These are phyloP conservation scores for Coemansia sp. DNA, from an alignment of 371 early-diverging fungal species.

Conservation along the genomic window DNA sequence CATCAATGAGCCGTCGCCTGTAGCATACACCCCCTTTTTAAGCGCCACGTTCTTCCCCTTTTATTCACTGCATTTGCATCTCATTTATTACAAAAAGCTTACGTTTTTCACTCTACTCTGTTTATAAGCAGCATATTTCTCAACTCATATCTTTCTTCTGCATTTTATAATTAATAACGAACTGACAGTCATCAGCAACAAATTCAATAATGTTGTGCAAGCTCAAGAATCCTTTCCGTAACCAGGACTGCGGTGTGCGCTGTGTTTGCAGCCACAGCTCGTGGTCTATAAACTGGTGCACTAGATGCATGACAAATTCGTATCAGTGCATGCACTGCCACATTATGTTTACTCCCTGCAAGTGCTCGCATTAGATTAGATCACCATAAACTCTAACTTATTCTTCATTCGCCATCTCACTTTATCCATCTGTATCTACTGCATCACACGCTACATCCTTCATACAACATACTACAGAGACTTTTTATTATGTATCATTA, in stretches of 20 bases:
- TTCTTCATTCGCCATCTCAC: neutral
- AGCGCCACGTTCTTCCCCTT: constrained; percentile 1
- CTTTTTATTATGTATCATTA: neutral
- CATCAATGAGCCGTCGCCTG: constrained; percentile 14
- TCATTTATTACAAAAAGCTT: neutral
- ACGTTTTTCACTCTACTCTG: neutral
- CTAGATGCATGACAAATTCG: constrained; percentile 30
- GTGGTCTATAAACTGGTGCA: constrained; percentile 50
- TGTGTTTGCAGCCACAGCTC: constrained; percentile 42
- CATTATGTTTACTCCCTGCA: constrained; percentile 20
- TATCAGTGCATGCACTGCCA: constrained; percentile 47
- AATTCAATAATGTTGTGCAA: constrained; percentile 25
- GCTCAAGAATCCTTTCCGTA: constrained; percentile 13
- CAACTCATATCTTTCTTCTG: neutral
- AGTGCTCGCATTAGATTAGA: neutral
- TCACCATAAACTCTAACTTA: neutral
- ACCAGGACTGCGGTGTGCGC: constrained; percentile 42
- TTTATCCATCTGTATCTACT: neutral
- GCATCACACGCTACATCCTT: neutral
- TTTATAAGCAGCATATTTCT: neutral
- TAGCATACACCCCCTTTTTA: constrained; percentile 6
- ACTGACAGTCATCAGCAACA: neutral
- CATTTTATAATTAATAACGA: neutral
- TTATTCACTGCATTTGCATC: constrained; percentile 9
- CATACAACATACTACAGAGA: neutral